Evolutionary conservation across 192 early-diverging fungal species (phyloP).

Genomic region (Mortierella alpina): DNA sequence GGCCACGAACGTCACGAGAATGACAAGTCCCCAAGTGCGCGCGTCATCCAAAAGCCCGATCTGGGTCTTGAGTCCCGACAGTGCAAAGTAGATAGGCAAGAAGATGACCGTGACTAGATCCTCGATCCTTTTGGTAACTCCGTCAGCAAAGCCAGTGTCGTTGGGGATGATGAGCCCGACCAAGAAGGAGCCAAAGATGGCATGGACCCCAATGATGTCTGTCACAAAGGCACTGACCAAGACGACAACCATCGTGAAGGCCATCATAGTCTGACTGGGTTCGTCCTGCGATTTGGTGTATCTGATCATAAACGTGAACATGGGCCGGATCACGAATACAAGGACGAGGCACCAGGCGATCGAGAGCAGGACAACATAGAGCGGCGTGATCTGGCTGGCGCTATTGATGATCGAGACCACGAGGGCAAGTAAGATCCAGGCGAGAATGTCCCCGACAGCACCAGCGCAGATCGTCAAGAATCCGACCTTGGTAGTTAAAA

Average conservation of each 20-base stretch:
- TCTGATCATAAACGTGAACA: slow-evolving; percentile 64
- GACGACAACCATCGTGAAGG: slow-evolving; percentile 79
- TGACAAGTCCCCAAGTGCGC: slow-evolving; percentile 77
- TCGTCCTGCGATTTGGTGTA: slow-evolving; percentile 62
- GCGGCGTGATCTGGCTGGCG: slow-evolving; percentile 70
- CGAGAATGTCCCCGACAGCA: slow-evolving; percentile 86
- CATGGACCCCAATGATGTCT: slow-evolving; percentile 88
- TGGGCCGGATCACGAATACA: slow-evolving; percentile 73
- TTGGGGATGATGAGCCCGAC: slow-evolving; percentile 90
- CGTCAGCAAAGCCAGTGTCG: slow-evolving; percentile 86
- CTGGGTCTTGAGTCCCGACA: slow-evolving; percentile 92
- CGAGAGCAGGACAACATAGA: slow-evolving; percentile 85
- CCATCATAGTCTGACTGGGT: slow-evolving; percentile 70
- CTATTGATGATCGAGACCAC: slow-evolving; percentile 90
- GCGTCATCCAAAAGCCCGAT: slow-evolving; percentile 79
- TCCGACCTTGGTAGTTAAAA: slow-evolving; percentile 85
- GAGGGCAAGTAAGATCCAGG: slow-evolving; percentile 86
- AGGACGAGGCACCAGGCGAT: slow-evolving; percentile 80
- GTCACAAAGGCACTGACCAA: slow-evolving; percentile 84
- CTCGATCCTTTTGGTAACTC: slow-evolving; percentile 92
- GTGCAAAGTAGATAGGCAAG: slow-evolving; percentile 93
- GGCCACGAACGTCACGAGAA: slow-evolving; percentile 81
- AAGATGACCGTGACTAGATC: slow-evolving; percentile 89
- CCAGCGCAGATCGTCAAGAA: slow-evolving; percentile 87
- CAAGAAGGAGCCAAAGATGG: slow-evolving; percentile 95